Evolutionary conservation across 371 early-diverging fungal genomes (phyloP).

Genomic region (Basidiobolus meristosporus): DNA sequence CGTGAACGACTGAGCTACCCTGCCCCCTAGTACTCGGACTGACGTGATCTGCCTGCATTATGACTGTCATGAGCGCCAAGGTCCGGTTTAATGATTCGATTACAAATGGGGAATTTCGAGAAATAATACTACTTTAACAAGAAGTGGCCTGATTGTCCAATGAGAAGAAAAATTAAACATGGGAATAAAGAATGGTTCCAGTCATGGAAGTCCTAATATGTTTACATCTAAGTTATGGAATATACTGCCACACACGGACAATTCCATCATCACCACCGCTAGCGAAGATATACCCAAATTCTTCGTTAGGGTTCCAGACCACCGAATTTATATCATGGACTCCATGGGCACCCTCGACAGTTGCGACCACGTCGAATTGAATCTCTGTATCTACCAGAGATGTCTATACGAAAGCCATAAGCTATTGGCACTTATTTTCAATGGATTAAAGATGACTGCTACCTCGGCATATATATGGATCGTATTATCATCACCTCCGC

Average conservation of each 20-base stretch:
- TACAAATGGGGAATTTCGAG: too few species aligned
- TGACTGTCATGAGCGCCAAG: too few species aligned
- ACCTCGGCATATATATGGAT: constrained; percentile 41
- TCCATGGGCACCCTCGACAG: constrained; percentile 46
- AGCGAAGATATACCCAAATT: constrained; percentile 43
- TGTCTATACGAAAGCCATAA: constrained; percentile 5
- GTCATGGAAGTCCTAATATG: too few species aligned
- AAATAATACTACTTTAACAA: too few species aligned
- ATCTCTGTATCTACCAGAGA: too few species aligned
- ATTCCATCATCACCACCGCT: constrained; percentile 78
- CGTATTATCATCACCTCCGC: constrained; percentile 67
- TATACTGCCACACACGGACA: constrained; percentile 51
- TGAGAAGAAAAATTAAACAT: too few species aligned
- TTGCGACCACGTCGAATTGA: constrained; percentile 16
- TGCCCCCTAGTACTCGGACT: too few species aligned
- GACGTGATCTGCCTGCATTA: too few species aligned
- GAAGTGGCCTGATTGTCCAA: too few species aligned
- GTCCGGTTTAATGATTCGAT: too few species aligned
- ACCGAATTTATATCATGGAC: constrained; percentile 76
- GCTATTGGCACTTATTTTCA: not conserved
- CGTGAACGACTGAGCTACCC: too few species aligned
- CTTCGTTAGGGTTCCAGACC: constrained; percentile 55
- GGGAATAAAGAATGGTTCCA: too few species aligned
- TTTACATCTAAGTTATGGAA: constrained; percentile 6
- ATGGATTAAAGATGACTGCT: not conserved